Percentiles rank a stretch among this genome's conserved stretches.
Conservation (phyloP, 352 stramenopile species). For the Globisporangium cystogenes region DNA sequence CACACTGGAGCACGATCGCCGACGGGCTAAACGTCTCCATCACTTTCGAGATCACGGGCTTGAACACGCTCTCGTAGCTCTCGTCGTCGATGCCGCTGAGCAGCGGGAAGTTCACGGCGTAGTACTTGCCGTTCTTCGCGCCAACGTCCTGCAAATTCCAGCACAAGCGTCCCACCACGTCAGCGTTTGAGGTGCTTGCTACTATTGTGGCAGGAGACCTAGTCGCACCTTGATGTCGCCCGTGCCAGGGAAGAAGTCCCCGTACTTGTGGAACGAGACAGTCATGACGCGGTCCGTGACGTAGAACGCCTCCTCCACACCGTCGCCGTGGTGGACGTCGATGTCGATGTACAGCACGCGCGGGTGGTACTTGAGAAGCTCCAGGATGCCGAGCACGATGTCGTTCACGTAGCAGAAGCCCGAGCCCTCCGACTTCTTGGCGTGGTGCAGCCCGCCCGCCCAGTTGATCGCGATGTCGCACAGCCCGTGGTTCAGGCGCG, state of each 20-base stretch:
- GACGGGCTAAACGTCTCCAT: conserved; percentile 95
- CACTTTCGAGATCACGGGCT: conserved; percentile 94
- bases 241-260: conserved; percentile 99
- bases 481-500: conserved; percentile 94
- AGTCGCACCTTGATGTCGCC: conserved; percentile 49
- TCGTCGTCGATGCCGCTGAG: conserved; percentile 99
- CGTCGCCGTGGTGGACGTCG: conserved; percentile 99
- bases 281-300: conserved; percentile 98
- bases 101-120: conserved; percentile 98
- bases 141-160: conserved; percentile 82
- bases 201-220: not conserved
- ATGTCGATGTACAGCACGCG: conserved; percentile 99
- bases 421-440: conserved; percentile 97
- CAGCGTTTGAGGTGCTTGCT: not conserved
- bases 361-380: conserved; percentile 96
- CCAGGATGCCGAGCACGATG: conserved; percentile 97
- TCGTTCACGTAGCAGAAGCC: conserved; percentile 99
- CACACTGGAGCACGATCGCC: conserved; percentile 97
- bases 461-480: conserved; percentile 99
- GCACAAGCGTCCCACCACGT: conserved; percentile 45
- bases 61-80: conserved; percentile 88
- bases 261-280: conserved; percentile 98
- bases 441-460: conserved; percentile 97
- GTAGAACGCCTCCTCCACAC: conserved; percentile 99
- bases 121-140: conserved; percentile 94